These are phyloP conservation scores for Tolypocladium tropicale DNA, from an alignment of 2,329 filamentous ascomycete genomes.

Conservation along the genomic window DNA sequence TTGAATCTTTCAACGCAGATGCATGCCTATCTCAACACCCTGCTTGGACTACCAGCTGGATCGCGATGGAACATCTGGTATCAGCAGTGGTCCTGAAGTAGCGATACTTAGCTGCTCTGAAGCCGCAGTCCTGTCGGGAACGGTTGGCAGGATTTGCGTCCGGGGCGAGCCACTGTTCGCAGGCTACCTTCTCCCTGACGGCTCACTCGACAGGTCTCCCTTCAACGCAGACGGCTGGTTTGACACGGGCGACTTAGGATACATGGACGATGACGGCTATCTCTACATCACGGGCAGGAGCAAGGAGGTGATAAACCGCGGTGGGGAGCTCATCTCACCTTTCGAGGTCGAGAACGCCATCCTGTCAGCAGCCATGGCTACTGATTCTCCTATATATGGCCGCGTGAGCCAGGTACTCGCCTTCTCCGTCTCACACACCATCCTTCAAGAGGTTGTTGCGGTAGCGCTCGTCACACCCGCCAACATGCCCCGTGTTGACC, in stretches of 20 bases:
- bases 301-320: slow-evolving; percentile 48
- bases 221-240: slow-evolving; percentile 42
- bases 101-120: slow-evolving; percentile 34
- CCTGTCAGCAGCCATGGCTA: slow-evolving; percentile 31
- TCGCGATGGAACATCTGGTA: slow-evolving; percentile 41
- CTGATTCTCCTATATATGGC: slow-evolving; percentile 31
- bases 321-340: slow-evolving; percentile 48
- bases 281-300: slow-evolving; percentile 44
- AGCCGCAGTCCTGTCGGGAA: slow-evolving; percentile 15
- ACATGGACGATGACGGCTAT: slow-evolving; percentile 38
- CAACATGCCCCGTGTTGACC: slow-evolving; percentile 31
- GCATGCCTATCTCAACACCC: slow-evolving; percentile 47
- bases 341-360: slow-evolving; percentile 50
- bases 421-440: slow-evolving; percentile 40
- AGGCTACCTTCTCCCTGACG: slow-evolving; percentile 36
- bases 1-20: slow-evolving; percentile 18
- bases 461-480: slow-evolving; percentile 38
- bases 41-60: slow-evolving; percentile 41
- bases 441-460: slow-evolving; percentile 46
- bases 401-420: slow-evolving; percentile 38
- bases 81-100: slow-evolving; percentile 40
- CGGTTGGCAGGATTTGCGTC: slow-evolving; percentile 38
- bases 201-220: slow-evolving; percentile 29
- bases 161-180: slow-evolving; percentile 39
- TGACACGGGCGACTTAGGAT: slow-evolving; percentile 43